These are phyloP conservation scores for Zalaria obscura DNA, from an alignment of 2,329 filamentous ascomycete genomes.

Conservation along the genomic window DNA sequence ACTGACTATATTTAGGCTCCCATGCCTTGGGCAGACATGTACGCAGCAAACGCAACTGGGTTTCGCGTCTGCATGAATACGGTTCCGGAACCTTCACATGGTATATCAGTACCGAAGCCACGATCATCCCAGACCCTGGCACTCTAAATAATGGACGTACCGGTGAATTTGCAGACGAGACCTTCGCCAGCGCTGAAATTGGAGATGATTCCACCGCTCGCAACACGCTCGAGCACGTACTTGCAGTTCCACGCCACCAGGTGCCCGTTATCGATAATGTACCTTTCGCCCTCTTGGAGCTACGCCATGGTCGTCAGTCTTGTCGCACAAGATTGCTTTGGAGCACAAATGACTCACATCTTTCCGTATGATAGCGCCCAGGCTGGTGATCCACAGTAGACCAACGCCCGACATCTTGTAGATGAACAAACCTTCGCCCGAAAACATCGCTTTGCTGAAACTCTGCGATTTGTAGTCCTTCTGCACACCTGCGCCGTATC, in stretches of 20 bases:
- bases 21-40: conserved; percentile 28
- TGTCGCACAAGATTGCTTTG: not conserved
- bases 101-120: not conserved
- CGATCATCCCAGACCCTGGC: not conserved
- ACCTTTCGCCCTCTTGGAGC: conserved; percentile 58
- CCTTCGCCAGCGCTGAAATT: conserved; percentile 70
- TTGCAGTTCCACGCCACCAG: conserved; percentile 95
- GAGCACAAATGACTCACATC: conserved; percentile 48
- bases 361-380: conserved; percentile 89
- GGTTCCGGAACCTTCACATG: conserved; percentile 52
- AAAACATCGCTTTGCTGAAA: conserved; percentile 82
- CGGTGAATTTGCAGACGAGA: conserved; percentile 85
- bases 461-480: conserved; percentile 39
- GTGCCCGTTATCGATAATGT: conserved; percentile 62
- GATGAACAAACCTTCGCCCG: conserved; percentile 80
- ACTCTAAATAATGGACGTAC: conserved; percentile 12
- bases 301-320: conserved; percentile 11
- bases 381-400: conserved; percentile 78
- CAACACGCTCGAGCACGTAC: conserved; percentile 78
- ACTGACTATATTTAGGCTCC: conserved; percentile 3
- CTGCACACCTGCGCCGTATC: conserved; percentile 1
- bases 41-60: conserved; percentile 45
- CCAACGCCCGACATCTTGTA: conserved; percentile 75
- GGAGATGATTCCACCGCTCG: conserved; percentile 88
- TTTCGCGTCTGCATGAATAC: conserved; percentile 91